phyloP scores from a whole-genome alignment of 2,329 filamentous ascomycete genomes.

The Cryphonectria carpinicola region DNA sequence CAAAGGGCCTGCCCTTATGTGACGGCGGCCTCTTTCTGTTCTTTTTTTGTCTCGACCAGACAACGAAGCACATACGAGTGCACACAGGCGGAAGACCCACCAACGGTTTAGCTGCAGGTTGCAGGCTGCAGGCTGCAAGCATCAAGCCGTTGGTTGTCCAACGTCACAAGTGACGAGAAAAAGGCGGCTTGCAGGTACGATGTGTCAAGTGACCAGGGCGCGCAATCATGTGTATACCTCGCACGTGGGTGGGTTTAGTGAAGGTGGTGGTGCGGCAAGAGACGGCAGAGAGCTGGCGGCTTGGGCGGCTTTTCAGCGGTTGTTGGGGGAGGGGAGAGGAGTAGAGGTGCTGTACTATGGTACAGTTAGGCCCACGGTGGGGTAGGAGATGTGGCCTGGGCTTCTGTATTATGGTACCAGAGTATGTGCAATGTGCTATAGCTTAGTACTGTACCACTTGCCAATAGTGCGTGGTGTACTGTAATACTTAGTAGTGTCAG shows the following conservation, averaged over 20 bases:
- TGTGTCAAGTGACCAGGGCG: constrained; percentile 18
- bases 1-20: not conserved
- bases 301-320: constrained; percentile 8
- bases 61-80: not conserved
- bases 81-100: not conserved
- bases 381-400: not conserved
- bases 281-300: constrained; percentile 8
- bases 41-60: not conserved
- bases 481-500: not conserved
- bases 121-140: constrained; percentile 17
- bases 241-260: not conserved
- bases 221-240: constrained; percentile 4
- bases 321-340: not conserved
- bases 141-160: not conserved
- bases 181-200: constrained; percentile 19
- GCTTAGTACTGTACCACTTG: not conserved
- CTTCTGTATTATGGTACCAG: not conserved
- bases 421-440: not conserved
- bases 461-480: too few species aligned
- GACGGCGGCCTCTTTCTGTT: constrained; percentile 16
- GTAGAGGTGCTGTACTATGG: not conserved
- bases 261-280: not conserved
- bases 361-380: not conserved
- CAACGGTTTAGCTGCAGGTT: not conserved
- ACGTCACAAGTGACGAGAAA: constrained; percentile 4